Conservation (phyloP, 805 yeast genomes). For the Candida chauliodis region DNA sequence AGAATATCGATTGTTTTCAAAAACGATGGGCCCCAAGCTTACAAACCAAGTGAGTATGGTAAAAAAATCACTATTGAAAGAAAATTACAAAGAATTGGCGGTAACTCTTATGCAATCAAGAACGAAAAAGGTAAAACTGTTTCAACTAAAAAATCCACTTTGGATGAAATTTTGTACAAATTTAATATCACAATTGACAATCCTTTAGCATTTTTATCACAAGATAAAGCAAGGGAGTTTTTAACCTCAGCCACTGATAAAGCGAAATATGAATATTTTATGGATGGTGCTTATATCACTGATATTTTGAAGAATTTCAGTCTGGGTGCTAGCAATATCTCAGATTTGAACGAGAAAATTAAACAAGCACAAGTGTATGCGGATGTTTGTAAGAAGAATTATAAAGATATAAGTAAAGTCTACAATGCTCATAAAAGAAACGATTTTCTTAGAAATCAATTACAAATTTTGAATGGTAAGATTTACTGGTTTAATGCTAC, state of each 20-base stretch:
- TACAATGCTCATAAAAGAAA: conserved; percentile 34
- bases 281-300: conserved; percentile 74
- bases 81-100: conserved; percentile 46
- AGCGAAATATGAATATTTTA: conserved; percentile 71
- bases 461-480: conserved; percentile 36
- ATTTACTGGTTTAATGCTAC: conserved; percentile 41
- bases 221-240: conserved; percentile 90
- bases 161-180: conserved; percentile 64
- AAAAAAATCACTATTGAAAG: conserved; percentile 67
- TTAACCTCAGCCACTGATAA: conserved; percentile 70
- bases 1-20: conserved; percentile 60
- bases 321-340: conserved; percentile 24
- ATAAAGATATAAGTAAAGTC: conserved; percentile 23
- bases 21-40: conserved; percentile 67
- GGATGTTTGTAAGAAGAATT: conserved; percentile 24
- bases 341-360: conserved; percentile 26
- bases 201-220: conserved; percentile 89
- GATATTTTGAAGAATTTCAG: conserved; percentile 57
- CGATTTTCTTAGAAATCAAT: conserved; percentile 29
- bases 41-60: conserved; percentile 64
- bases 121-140: conserved; percentile 49
- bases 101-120: conserved; percentile 52
- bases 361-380: conserved; percentile 22
- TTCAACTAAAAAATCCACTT: conserved; percentile 58
- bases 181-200: conserved; percentile 81